Evolutionary conservation across 1,284 basidiomycete species (phyloP), one percentile per base, ranked within the genome.

Genomic region (Cutaneotrichosporon sp.): DNA sequence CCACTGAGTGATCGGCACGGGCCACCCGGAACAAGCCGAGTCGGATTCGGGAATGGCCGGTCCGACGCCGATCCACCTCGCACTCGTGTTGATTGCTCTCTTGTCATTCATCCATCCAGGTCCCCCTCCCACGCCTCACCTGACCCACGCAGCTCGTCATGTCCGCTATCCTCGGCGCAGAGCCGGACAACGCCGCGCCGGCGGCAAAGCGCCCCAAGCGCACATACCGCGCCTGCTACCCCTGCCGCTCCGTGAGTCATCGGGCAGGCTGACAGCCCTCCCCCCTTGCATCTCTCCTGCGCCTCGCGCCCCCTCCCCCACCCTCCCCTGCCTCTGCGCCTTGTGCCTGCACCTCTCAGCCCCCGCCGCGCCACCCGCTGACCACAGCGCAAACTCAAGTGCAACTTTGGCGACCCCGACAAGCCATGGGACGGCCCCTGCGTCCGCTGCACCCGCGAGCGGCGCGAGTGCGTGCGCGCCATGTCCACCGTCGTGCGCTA

Each of bases 331-430:
- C n/a, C n/a, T n/a, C n/a, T n/a, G n/a, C n/a, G 10, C 20, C 29
- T 34, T 9, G 38, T 8, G 16, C 38, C 18, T 42, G 5, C 18
- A n/a, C 18, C 38, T 42, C 18, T n/a, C 18, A 18, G 16, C n/a
- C n/a, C n/a, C n/a, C n/a, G n/a, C n/a, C n/a, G n/a, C n/a, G n/a
- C n/a, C n/a, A n/a, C n/a, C n/a, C n/a, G 5, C 38, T 57, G 9
- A 57, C 25, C 22, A 10, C 56, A 64, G 63, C 56, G 63, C 33
- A 64, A 64, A 36, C 63, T 64, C 25, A 64, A 64, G 31, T 64
- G 63, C 54, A 56, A 42, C 42, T 64, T 64, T 27, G 63, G 63
- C 11, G 63, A 64, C 49, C 63, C 63, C 8, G 60, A 64, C 43
- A 45, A 27, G 22, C 63, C 63, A 14, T 64, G 63, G 63, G 59